Conservation (phyloP, 2,329 filamentous ascomycete genomes). For the Alternaria triticina region DNA sequence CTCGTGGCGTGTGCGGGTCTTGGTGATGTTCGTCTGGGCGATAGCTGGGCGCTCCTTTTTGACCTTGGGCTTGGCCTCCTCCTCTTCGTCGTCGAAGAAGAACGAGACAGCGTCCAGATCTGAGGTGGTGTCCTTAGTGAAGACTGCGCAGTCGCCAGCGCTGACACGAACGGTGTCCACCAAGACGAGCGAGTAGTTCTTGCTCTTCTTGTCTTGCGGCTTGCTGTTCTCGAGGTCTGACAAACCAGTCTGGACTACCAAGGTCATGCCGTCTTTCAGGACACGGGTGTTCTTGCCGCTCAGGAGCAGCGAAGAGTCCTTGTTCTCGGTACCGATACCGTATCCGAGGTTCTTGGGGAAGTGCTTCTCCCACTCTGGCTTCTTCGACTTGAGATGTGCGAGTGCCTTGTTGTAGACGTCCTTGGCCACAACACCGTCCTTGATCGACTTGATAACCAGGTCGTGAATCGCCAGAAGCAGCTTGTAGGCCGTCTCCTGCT, state of each 20-base stretch:
- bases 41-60: constrained; percentile 89
- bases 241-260: constrained; percentile 88
- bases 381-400: constrained; percentile 81
- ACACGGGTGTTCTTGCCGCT: constrained; percentile 84
- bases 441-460: constrained; percentile 86
- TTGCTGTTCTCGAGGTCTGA: constrained; percentile 86
- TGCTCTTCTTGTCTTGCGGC: constrained; percentile 87
- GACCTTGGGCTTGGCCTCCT: constrained; percentile 83
- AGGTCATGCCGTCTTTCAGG: constrained; percentile 95
- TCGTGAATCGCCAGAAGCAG: constrained; percentile 85
- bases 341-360: constrained; percentile 92
- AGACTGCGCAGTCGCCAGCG: constrained; percentile 77
- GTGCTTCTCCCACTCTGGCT: constrained; percentile 92
- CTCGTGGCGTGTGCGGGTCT: constrained; percentile 89
- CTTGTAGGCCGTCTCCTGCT: constrained; percentile 93
- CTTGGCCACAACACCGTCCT: constrained; percentile 83
- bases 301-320: constrained; percentile 81
- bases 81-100: constrained; percentile 95
- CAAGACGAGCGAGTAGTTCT: constrained; percentile 85
- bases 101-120: constrained; percentile 95
- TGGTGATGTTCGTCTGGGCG: constrained; percentile 93
- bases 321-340: constrained; percentile 90
- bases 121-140: constrained; percentile 90
- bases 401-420: constrained; percentile 92
- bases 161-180: constrained; percentile 93